Base-by-base conservation (phyloP, 805 yeast genomes). In the Spathaspora girioi region DNA sequence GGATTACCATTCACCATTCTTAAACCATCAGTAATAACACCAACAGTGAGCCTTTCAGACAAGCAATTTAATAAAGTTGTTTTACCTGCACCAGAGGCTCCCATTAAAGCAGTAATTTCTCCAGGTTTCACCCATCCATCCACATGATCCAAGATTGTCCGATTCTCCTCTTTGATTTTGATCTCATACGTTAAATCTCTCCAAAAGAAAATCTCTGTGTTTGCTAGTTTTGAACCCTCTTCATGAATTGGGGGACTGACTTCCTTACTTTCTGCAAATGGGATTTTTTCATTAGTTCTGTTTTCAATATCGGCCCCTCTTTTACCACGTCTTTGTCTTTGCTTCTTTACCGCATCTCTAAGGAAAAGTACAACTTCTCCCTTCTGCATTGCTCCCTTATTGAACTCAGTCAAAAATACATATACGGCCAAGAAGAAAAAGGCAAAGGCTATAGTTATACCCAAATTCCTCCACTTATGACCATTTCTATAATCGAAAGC, bases 41-140 rank as follows among this genome's bases (percentile, higher is more conserved):
- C 99, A 35, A 83, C 78, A 62, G 92, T 93, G 62, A 83, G 81
- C 64, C 92, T 94, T 45, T 85, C 87, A 0, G 98, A 97, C 51
- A 94, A 72, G 52, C 93, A 91, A 63, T 94, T 98, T 48, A 94
- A 72, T 43, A 94, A 70, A 0, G 99, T 93, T 0, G 99, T 93
- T 65, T 94, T 94, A 48, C 99, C 99, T 11, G 99, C 98, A 47
- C 99, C 99, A 0, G 97, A 92, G 1, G 97, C 97, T 43, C 99
- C 99, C 96, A 94, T 89, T 41, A 94, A 90, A 0, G 99, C 98
- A 64, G 91, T 66, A 54, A 96, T 87, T 64, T 91, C 90, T 38
- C 97, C 86, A 1, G 97, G 96, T 48, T 82, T 81, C 2, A 85
- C 96, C 14, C 82, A 59, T 9, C 99, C 99, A 58, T 80, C 83